Base-by-base conservation (phyloP, 1,284 basidiomycete genomes). In the Coniferiporia sulphurascens region DNA sequence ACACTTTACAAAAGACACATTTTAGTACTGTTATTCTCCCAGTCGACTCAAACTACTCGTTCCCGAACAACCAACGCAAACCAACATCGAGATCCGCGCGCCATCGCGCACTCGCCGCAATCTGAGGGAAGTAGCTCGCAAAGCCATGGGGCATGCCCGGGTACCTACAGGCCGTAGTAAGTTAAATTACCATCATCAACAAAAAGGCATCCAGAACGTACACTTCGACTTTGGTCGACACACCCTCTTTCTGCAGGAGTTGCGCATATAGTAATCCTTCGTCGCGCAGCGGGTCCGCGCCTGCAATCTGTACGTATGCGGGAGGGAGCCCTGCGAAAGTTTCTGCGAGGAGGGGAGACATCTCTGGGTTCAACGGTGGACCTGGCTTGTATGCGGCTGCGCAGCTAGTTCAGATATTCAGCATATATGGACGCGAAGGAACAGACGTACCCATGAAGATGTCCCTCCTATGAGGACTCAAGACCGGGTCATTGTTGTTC, bases 251-350 rank as follows among this genome's bases (percentile, higher is more conserved):
- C 17, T 60, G 53, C 10, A 68, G 43, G 27, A 64, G 44, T 12
- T 58, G 59, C 8, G 53, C 64, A 52, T 69, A 70, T n/a, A 67
- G 52, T 19, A 69, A 55, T 0, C 61, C 62, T 15, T 67, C 68
- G 44, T 68, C 68, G 10, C 65, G 65, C 43, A 70, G 59, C 17
- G 63, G 61, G 49, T 69, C 65, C 19, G 65, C 50, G 1, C 65
- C 64, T 21, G 62, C 63, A 19, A 66, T 52, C 49, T 68, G 66
- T 2, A 68, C 48, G 52, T 62, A 64, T 9, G 63, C 50, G 6
- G 63, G 64, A 13, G 63, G 58, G 44, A 69, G 59, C 5, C 62
- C 60, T 13, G 38, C 55, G 38, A 67, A 63, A 17, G 61, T 61
- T 2, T 59, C 38, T 10, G 62, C 61, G 4, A 69, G 61, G 12